These are phyloP conservation scores for Ophiostoma ulmi DNA, from an alignment of 2,329 filamentous ascomycete genomes.

Conservation along the genomic window DNA sequence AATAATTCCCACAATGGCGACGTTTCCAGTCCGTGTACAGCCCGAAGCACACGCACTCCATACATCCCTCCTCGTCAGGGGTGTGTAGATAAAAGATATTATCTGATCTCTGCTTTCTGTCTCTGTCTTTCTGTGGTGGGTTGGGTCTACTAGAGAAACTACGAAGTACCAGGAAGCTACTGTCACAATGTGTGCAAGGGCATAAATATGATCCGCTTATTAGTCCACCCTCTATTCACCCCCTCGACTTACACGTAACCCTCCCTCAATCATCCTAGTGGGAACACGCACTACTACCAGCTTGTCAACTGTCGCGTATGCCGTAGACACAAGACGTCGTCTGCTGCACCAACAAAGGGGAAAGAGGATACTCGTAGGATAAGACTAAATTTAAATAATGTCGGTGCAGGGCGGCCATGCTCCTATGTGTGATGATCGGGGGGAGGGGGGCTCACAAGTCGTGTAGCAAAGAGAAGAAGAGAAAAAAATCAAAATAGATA, in stretches of 20 bases:
- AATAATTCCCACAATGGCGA: background rate
- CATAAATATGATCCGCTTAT: background rate
- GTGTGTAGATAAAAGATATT: background rate
- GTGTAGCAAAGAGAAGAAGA: background rate
- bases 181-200: background rate
- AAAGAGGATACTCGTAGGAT: background rate
- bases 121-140: background rate
- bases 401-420: slow-evolving; percentile 1
- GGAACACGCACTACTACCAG: background rate
- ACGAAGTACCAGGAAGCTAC: background rate
- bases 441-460: background rate
- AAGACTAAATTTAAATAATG: slow-evolving; percentile 13
- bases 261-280: background rate
- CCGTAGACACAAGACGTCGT: slow-evolving; percentile 6
- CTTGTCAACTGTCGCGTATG: background rate
- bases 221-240: background rate
- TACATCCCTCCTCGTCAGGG: background rate
- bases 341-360: slow-evolving; percentile 3
- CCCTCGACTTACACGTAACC: slow-evolving; percentile 13
- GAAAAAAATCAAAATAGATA: background rate
- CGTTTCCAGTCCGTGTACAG: background rate
- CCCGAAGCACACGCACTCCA: background rate
- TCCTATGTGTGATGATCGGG: background rate
- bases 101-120: background rate
- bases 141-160: background rate